Evolutionary conservation across 2,329 filamentous ascomycete species (phyloP), one percentile per base, ranked within the genome.

Genomic region (Dothideomycetidae sp.): DNA sequence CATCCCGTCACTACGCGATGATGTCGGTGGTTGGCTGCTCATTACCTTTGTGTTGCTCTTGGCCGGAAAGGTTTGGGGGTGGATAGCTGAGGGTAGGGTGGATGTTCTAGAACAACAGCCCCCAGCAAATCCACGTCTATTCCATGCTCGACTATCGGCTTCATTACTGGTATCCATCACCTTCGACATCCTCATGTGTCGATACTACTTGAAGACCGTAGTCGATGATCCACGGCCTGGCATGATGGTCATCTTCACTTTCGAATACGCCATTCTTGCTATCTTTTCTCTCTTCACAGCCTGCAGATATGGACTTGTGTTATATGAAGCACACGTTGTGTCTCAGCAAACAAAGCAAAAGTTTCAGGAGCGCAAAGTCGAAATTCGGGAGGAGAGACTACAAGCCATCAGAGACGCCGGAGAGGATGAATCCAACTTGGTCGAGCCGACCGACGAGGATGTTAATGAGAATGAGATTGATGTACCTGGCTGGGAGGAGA

Each of bases 201-300:
- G 70, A 33, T 94, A 93, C 56, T 78, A 81, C 41, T 68, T 93
- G 43, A 73, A 76, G 17, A 83, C 80, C 0, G 86, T 96, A 19
- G 75, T 94, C 34, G 76, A 81, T 41, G 78, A 92, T 54, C 83
- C 88, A 2, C 71, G 81, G n/a, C 85, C 88, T 1, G 90, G 92
- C 42, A 96, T 98, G 81, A 98, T 96, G 85, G 85, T 98, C 45
- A 96, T 98, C 85, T 98, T 98, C 53, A 75, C 92, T 4, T 98
- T 98, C 50, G 90, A 98, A 57, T 96, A 96, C 53, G 86, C 88
- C 26, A 77, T 98, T 30, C 63, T 96, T 42, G 70, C 75, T 2
- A 78, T 92, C 7, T 78, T 77, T 36, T 93, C 88, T 1, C 66
- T 75, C 36, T 85, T 88, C 33, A 93, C 85, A 0, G 70, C 73